phyloP scores from a whole-genome alignment of 805 yeast species.

The Hemisphaericaspora nanyangensis region DNA sequence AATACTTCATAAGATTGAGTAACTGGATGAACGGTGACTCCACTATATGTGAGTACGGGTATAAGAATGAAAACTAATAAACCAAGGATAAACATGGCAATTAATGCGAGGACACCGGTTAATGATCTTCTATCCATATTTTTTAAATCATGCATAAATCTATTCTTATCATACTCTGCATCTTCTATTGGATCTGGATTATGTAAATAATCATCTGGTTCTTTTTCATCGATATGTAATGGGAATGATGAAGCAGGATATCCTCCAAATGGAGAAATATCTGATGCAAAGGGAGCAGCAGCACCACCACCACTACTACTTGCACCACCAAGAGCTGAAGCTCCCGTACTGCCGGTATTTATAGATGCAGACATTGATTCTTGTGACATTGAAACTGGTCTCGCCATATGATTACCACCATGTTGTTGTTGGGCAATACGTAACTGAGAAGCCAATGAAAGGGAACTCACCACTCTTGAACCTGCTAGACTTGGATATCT shows the following conservation, averaged over 20 bases:
- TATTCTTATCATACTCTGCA: conserved; percentile 73
- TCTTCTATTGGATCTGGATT: conserved; percentile 95
- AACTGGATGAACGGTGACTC: conserved; percentile 38
- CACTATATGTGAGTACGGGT: conserved; percentile 83
- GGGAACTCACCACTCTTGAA: conserved; percentile 54
- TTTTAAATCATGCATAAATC: conserved; percentile 62
- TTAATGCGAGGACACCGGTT: conserved; percentile 59
- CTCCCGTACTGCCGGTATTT: conserved; percentile 5
- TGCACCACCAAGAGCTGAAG: background rate
- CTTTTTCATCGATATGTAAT: conserved; percentile 85
- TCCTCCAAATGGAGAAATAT: conserved; percentile 91
- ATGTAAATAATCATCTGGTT: conserved; percentile 90
- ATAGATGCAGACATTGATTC: background rate
- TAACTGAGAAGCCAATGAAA: conserved; percentile 25
- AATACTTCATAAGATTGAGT: conserved; percentile 41
- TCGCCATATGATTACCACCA: background rate
- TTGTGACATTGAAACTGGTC: background rate
- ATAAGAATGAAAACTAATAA: conserved; percentile 68
- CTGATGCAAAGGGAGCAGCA: conserved; percentile 42
- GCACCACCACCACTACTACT: too few species aligned
- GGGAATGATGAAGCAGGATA: conserved; percentile 94
- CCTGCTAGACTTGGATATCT: conserved; percentile 63
- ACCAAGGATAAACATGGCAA: conserved; percentile 57
- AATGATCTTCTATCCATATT: conserved; percentile 60
- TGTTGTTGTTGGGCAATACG: conserved; percentile 7